Conservation (phyloP, 306 rosid genomes). For the Glycine soja region DNA sequence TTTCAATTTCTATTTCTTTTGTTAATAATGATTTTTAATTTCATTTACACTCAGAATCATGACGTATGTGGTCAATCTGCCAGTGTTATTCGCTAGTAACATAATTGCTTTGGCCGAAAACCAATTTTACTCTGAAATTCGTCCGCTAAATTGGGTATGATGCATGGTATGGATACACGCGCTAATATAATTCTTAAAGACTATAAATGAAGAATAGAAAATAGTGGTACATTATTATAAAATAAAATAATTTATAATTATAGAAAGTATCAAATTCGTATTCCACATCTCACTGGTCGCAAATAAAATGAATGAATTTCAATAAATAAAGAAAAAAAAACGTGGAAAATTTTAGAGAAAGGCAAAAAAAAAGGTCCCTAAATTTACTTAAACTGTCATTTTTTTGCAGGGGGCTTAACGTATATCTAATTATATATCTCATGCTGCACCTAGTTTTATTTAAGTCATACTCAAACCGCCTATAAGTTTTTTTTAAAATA, state of each 20-base stretch:
- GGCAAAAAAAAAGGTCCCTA: background rate
- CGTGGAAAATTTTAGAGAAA: background rate
- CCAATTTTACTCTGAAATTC: too few relatives aligned
- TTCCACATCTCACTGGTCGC: background rate
- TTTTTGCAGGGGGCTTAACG: background rate
- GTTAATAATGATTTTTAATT: background rate
- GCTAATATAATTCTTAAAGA: background rate
- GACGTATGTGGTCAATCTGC: conserved; percentile 11
- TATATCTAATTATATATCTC: background rate
- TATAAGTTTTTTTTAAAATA: background rate
- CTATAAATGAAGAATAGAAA: background rate
- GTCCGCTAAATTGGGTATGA: background rate
- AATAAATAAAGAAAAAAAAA: background rate
- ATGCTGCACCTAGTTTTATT: background rate
- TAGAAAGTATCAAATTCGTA: background rate
- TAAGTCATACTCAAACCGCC: background rate
- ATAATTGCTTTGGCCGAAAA: conserved; percentile 8
- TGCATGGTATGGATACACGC: background rate
- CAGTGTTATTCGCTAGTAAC: background rate
- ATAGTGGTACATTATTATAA: background rate
- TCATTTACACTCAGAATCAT: conserved; percentile 9
- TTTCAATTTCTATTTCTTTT: conserved; percentile 22
- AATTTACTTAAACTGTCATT: background rate
- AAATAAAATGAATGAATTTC: background rate
- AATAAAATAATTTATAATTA: background rate